These are phyloP conservation scores for Ceratobasidium sp. DNA, from an alignment of 1,284 basidiomycete genomes.

Conservation along the genomic window DNA sequence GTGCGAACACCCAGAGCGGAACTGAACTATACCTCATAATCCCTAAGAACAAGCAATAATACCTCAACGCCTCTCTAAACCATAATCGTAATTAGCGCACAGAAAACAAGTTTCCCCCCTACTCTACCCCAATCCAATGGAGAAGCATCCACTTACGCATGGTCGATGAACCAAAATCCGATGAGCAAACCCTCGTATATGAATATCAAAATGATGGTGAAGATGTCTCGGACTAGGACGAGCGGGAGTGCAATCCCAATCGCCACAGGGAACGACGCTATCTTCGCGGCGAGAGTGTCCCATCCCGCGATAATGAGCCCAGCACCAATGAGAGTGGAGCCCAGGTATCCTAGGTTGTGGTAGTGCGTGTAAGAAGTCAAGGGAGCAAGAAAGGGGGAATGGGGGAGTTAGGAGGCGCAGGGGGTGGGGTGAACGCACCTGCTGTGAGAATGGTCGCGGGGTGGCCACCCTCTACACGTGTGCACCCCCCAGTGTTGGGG, in stretches of 20 bases:
- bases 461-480: slow-evolving; percentile 66
- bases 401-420: background rate
- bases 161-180: slow-evolving; percentile 88
- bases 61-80: slow-evolving; percentile 71
- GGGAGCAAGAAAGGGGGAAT: too few relatives aligned
- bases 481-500: slow-evolving; percentile 82
- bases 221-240: slow-evolving; percentile 82
- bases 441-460: slow-evolving; percentile 77
- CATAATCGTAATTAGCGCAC: slow-evolving; percentile 10
- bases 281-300: slow-evolving; percentile 82
- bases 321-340: slow-evolving; percentile 82
- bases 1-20: slow-evolving; percentile 1
- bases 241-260: slow-evolving; percentile 80
- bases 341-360: slow-evolving; percentile 70
- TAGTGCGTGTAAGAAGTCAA: slow-evolving; percentile 18
- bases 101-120: slow-evolving; percentile 7
- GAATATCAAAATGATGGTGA: slow-evolving; percentile 82
- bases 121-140: slow-evolving; percentile 13
- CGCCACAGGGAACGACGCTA: slow-evolving; percentile 83
- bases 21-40: slow-evolving; percentile 77
- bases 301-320: slow-evolving; percentile 82
- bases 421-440: slow-evolving; percentile 37
- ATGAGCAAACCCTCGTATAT: slow-evolving; percentile 81
- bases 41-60: slow-evolving; percentile 82
- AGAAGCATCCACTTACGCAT: slow-evolving; percentile 68